phyloP scores from a whole-genome alignment of 306 rosid species.

The Notholithocarpus densiflorus region DNA sequence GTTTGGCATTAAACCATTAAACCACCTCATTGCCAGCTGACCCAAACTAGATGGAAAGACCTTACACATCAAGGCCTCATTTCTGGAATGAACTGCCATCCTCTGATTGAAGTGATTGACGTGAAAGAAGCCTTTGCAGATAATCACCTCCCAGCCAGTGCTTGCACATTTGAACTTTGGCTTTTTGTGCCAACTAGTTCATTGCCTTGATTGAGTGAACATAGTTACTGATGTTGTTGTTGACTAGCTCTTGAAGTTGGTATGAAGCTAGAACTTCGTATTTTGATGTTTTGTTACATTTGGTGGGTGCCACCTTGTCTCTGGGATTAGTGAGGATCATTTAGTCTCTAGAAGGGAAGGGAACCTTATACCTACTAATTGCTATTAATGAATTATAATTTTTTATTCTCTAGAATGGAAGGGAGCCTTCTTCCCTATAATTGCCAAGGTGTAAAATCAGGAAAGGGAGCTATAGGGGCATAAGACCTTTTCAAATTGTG shows the following conservation, averaged over 20 bases:
- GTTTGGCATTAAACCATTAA: no score
- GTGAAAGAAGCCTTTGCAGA: not conserved
- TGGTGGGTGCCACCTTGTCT: not conserved
- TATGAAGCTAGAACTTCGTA: not conserved
- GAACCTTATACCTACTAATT: no score
- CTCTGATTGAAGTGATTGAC: no score
- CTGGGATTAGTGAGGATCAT: not conserved
- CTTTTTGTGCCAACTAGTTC: not conserved
- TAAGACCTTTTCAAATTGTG: not conserved
- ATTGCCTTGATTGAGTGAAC: not conserved
- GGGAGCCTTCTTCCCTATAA: not conserved
- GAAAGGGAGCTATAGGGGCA: not conserved
- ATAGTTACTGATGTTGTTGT: not conserved
- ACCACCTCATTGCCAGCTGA: no score
- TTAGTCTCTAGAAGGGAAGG: not conserved
- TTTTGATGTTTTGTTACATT: not conserved
- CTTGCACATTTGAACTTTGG: not conserved
- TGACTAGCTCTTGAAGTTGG: not conserved
- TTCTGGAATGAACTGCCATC: no score
- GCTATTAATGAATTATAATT: not conserved
- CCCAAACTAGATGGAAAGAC: no score
- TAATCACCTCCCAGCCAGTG: not conserved
- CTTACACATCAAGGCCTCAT: no score
- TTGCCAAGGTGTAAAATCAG: not conserved
- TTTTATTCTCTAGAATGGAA: not conserved